Evolutionary conservation across 1,284 basidiomycete species (phyloP), one percentile per base, ranked within the genome.

Genomic region (Sutorius eximius): DNA sequence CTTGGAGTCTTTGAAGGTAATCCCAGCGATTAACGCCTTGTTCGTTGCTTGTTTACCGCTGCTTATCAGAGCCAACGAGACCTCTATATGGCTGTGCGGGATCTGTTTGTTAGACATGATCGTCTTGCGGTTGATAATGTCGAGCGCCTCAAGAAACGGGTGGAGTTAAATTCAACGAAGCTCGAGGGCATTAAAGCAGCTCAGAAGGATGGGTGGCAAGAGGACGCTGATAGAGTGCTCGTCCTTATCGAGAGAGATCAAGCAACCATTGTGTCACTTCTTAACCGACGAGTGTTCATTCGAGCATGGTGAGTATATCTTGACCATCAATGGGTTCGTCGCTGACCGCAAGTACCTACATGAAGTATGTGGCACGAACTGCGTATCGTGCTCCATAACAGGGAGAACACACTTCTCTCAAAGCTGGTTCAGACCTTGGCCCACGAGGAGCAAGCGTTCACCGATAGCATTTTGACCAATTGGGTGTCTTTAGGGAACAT

Each of bases 321-420:
- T 37, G 37, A 49, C 36, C 29, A 20, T 27, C 45, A 3, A 36
- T 52, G 33, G 42, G 37, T 24, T 37, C n/a, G 15, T 52, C 34
- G 16, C 37, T 54, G 48, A 57, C 22, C 38, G 57, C 46, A 41
- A 41, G 40, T 8, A n/a, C 20, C 24, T 45, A 42, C 18, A n/a
- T 45, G 51, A 50, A 92, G 93, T 61, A 83, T 95, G 82, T 96
- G 93, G 93, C 90, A 95, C 63, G 93, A 96, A 71, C 77, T 95
- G 15, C 83, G 90, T 13, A 88, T 94, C 3, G 86, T 95, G 29
- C 74, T 94, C 48, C 93, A 95, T 71, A 93, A 94, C 64, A 77
- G 89, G 41, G 93, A 95, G 73, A 91, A 93, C 59, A 80, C 88
- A 0, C 78, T 94, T 33, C 72, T 93, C n/a, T 88, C 88, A 0